These are phyloP conservation scores for Gloeopeniophorella convolvens DNA, from an alignment of 768 basidiomycete genomes.

Conservation along the genomic window DNA sequence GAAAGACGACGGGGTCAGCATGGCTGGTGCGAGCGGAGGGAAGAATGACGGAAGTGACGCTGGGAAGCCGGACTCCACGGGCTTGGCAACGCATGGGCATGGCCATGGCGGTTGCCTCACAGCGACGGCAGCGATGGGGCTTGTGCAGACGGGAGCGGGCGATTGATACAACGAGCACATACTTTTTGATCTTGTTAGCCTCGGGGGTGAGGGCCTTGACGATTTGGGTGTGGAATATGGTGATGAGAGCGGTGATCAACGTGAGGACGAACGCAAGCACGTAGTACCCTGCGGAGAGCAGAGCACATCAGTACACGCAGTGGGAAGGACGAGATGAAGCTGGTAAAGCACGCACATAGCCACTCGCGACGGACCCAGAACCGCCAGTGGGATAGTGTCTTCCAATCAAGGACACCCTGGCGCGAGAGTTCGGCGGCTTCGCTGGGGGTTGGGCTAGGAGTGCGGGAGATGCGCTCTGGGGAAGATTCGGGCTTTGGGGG, in stretches of 20 bases:
- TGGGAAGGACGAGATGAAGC: neutral
- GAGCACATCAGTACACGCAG: neutral
- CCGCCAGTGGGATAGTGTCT: conserved; percentile 25
- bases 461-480: conserved; percentile 19
- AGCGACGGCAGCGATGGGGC: no score
- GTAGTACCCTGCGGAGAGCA: conserved; percentile 29
- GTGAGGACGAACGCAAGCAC: conserved; percentile 26
- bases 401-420: conserved; percentile 27
- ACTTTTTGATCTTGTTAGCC: conserved; percentile 60
- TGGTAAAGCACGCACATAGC: conserved; percentile 26
- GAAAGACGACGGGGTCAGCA: neutral
- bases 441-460: conserved; percentile 32
- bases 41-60: neutral
- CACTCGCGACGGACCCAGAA: conserved; percentile 32
- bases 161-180: conserved; percentile 23
- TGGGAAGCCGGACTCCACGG: conserved; percentile 10
- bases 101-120: no score
- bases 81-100: neutral
- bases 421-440: conserved; percentile 29
- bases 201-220: conserved; percentile 61
- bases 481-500: conserved; percentile 10
- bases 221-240: conserved; percentile 48
- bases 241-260: conserved; percentile 34
- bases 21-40: neutral
- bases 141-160: no score